phyloP scores from a whole-genome alignment of 768 basidiomycete species.

The Arthromyces matolae region DNA sequence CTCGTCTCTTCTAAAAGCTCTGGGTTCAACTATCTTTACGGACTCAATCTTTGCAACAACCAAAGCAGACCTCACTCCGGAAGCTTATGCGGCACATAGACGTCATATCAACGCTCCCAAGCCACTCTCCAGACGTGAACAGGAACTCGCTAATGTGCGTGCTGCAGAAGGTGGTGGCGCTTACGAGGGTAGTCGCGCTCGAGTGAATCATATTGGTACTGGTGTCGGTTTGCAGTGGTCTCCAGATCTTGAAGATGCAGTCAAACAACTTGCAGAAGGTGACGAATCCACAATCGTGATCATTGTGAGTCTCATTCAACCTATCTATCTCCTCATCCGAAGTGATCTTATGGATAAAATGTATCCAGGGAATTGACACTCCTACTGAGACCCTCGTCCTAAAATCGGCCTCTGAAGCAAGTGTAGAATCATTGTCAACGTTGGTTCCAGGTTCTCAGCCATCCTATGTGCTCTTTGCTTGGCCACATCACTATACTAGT shows the following conservation, averaged over 20 bases:
- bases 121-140: conserved; percentile 79
- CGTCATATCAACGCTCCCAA: conserved; percentile 71
- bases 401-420: conserved; percentile 34
- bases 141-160: conserved; percentile 74
- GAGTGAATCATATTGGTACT: conserved; percentile 54
- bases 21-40: conserved; percentile 70
- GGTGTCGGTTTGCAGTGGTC: conserved; percentile 68
- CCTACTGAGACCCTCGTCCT: conserved; percentile 57
- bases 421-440: conserved; percentile 41
- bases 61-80: conserved; percentile 60
- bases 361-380: conserved; percentile 59
- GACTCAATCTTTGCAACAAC: conserved; percentile 78
- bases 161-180: conserved; percentile 59
- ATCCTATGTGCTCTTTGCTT: conserved; percentile 66
- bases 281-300: conserved; percentile 55
- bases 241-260: conserved; percentile 57
- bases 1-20: conserved; percentile 59
- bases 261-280: conserved; percentile 50
- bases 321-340: neutral
- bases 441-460: conserved; percentile 57
- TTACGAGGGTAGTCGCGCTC: conserved; percentile 57
- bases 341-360: neutral
- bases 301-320: conserved; percentile 40
- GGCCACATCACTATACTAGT: conserved; percentile 42
- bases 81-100: conserved; percentile 71